Conservation (phyloP, 2,329 filamentous ascomycete species). For the Pestalotiopsis sp. region DNA sequence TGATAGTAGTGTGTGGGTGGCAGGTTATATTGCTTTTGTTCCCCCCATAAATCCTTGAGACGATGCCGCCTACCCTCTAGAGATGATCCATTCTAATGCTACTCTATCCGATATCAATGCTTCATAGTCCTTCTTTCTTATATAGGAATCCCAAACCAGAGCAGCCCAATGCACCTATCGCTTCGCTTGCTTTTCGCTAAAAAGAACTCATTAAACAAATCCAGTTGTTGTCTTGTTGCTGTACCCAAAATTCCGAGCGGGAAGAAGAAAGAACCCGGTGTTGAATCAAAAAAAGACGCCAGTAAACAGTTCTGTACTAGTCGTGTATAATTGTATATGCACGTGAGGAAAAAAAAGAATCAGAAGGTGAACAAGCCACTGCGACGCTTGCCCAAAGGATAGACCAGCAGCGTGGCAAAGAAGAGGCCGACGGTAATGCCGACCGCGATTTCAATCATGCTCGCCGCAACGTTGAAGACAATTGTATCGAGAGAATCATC, state of each 20-base stretch:
- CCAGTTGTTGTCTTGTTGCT: neutral
- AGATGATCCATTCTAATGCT: neutral
- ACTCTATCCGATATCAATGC: conserved; percentile 6
- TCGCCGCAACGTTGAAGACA: conserved; percentile 55
- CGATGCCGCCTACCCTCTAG: neutral
- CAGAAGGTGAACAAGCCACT: conserved; percentile 49
- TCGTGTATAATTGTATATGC: neutral
- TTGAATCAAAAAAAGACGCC: neutral
- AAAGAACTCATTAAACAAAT: neutral
- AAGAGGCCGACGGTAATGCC: conserved; percentile 65
- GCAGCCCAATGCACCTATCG: conserved; percentile 8
- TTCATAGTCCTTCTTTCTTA: neutral
- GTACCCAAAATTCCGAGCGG: neutral
- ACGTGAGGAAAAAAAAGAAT: neutral
- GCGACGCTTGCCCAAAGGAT: conserved; percentile 59
- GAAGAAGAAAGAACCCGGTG: neutral
- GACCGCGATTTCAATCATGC: conserved; percentile 63
- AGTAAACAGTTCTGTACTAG: conserved; percentile 1
- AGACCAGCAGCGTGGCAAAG: conserved; percentile 57
- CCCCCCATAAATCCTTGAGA: neutral
- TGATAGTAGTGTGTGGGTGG: neutral
- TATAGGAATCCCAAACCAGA: conserved; percentile 1
- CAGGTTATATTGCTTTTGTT: neutral
- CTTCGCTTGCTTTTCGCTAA: conserved; percentile 6
- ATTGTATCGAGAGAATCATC: conserved; percentile 2